Conservation (phyloP, 2,329 filamentous ascomycete genomes). For the Ophioceras dolichostomum region DNA sequence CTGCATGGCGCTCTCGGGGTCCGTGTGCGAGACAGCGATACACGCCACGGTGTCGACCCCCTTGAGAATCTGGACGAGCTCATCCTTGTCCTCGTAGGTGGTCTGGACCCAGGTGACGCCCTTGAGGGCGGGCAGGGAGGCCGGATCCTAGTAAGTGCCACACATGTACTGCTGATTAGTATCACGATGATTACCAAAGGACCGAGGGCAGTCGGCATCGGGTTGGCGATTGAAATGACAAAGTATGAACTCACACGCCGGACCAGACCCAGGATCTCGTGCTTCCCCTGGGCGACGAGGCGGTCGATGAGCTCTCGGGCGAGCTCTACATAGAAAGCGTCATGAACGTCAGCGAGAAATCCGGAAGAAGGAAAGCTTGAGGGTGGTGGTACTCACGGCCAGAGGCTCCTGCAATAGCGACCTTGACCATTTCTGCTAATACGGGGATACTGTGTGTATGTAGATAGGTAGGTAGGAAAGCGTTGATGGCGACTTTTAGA, state of each 20-base stretch:
- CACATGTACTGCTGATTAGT: no score
- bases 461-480: no score
- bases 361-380: background rate
- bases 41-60: constrained; percentile 4
- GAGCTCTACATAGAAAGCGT: constrained; percentile 2
- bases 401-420: constrained; percentile 6
- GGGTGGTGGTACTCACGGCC: constrained; percentile 3
- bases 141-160: background rate
- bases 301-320: constrained; percentile 5
- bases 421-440: constrained; percentile 8
- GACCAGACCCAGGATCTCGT: constrained; percentile 6
- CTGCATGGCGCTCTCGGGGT: background rate
- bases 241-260: constrained; percentile 2
- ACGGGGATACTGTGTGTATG: no score
- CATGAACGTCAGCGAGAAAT: background rate
- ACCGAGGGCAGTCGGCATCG: no score
- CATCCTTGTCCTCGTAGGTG: constrained; percentile 1
- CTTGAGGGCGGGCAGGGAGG: background rate
- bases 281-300: constrained; percentile 3
- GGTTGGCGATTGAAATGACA: no score
- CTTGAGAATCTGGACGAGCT: constrained; percentile 1
- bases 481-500: no score
- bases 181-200: no score
- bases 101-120: constrained; percentile 1
- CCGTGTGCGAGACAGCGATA: background rate